These are phyloP conservation scores for Stereocaulon alpinum DNA, from an alignment of 495 filamentous ascomycete species.

Conservation along the genomic window DNA sequence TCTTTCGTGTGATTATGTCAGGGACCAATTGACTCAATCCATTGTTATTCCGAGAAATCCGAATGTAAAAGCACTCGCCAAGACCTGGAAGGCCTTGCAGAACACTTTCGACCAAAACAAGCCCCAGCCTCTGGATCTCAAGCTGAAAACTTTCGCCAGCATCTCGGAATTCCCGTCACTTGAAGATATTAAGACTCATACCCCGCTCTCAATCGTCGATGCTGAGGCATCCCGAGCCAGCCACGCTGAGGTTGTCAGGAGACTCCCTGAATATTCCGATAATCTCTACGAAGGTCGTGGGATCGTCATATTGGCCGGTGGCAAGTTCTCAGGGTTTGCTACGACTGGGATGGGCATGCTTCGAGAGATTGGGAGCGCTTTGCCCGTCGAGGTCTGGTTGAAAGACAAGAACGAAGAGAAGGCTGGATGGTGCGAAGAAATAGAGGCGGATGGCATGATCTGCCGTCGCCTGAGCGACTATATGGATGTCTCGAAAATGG, in stretches of 20 bases:
- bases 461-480: constrained; percentile 19
- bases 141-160: constrained; percentile 6
- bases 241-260: constrained; percentile 13
- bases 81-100: constrained; percentile 13
- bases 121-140: constrained; percentile 13
- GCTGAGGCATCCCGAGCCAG: constrained; percentile 10
- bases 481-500: constrained; percentile 15
- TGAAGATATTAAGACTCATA: constrained; percentile 15
- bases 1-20: constrained; percentile 8
- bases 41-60: constrained; percentile 10
- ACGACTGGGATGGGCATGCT: constrained; percentile 19
- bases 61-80: constrained; percentile 1
- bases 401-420: constrained; percentile 16
- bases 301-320: constrained; percentile 16
- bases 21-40: constrained; percentile 10
- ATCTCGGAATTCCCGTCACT: constrained; percentile 8
- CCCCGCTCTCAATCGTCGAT: constrained; percentile 10
- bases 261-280: constrained; percentile 10
- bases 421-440: constrained; percentile 17
- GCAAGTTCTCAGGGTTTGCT: constrained; percentile 14
- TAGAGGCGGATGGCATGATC: constrained; percentile 15
- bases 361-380: constrained; percentile 15
- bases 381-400: constrained; percentile 20
- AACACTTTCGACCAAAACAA: constrained; percentile 15
- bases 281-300: constrained; percentile 13